These are phyloP conservation scores for Penicillium roqueforti DNA, from an alignment of 495 filamentous ascomycete genomes.

Conservation along the genomic window DNA sequence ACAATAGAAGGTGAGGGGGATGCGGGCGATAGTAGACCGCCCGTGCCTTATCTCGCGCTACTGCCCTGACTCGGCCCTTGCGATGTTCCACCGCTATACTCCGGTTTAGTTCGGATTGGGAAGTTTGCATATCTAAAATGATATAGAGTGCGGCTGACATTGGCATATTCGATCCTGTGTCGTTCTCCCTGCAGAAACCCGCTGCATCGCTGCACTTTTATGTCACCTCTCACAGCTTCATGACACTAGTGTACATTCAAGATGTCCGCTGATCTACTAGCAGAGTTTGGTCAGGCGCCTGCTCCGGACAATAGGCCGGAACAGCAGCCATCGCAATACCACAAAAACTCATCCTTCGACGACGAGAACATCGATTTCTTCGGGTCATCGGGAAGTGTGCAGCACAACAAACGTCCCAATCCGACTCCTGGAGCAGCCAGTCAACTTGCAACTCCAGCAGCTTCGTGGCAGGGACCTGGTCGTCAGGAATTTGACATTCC, in stretches of 20 bases:
- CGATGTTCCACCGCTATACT: conserved; percentile 7
- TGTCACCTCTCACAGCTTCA: conserved; percentile 2
- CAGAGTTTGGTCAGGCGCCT: conserved; percentile 55
- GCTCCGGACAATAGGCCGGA: conserved; percentile 13
- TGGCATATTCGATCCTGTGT: not conserved
- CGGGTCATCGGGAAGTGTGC: conserved; percentile 4
- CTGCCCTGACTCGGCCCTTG: conserved; percentile 6
- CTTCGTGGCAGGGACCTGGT: conserved; percentile 7
- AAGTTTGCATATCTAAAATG: not conserved
- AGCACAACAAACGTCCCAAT: not conserved
- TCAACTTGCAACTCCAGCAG: conserved; percentile 7
- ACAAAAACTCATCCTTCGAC: conserved; percentile 24
- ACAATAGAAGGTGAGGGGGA: conserved; percentile 10
- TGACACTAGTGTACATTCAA: conserved; percentile 9
- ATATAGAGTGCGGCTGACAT: not conserved
- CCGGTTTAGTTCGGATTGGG: not conserved
- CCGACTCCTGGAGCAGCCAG: not conserved
- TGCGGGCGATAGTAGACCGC: conserved; percentile 20
- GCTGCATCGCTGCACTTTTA: not conserved
- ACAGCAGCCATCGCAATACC: conserved; percentile 12
- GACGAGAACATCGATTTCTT: conserved; percentile 23
- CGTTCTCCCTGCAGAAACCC: not conserved
- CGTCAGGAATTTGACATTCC: conserved; percentile 20
- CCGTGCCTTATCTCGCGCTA: conserved; percentile 21
- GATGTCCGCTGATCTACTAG: conserved; percentile 75